Base-by-base conservation (phyloP, 208 protist species). In the Kentomonas sorsogonicus region DNA sequence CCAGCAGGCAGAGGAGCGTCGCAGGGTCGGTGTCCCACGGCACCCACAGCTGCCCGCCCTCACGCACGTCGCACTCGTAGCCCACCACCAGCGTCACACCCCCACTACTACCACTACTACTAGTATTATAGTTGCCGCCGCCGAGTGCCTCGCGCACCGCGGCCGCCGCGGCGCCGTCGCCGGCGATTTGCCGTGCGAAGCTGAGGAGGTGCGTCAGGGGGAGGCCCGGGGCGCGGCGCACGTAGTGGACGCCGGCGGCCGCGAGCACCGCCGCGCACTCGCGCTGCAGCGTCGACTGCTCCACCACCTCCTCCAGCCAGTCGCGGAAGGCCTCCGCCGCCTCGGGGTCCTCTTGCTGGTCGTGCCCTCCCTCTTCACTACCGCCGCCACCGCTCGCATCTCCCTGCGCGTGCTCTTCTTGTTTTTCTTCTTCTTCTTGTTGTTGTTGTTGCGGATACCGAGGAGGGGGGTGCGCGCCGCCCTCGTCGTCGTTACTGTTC, bases 11-110 rank as follows among this genome's bases (percentile, higher is more conserved):
- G 0, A 93, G 53, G 10, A 93, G 62, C 9, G 75, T 59, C 18
- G 63, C 63, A 3, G 86, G 86, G 54, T 93, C 86, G 53, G 90
- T 72, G 66, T 77, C 81, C 83, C 86, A 93, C 48, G 86, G 86
- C 11, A 93, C 71, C 18, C 84, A 63, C 20, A 93, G 72, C n/a
- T 60, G 66, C 6, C 86, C 86, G 26, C 86, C 86, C 45, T 93
- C 82, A 0, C 79, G 69, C 27, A 93, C 75, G 53, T 89, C 86
- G 59, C 86, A 93, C 30, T 72, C 59, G 10, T 66, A 64, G 1
- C 77, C 74, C 16, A 93, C 82, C 18, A 83, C 72, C 41, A 93
- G 79, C 34, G 57, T 52, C 29, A 93, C 56, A 10, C 81, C 81
- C 29, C 79, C 64, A 30, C n/a, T n/a, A n/a, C n/a, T n/a, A n/a